Evolutionary conservation across 179 eudicot species (phyloP).

Genomic region (Vitellaria paradoxa): DNA sequence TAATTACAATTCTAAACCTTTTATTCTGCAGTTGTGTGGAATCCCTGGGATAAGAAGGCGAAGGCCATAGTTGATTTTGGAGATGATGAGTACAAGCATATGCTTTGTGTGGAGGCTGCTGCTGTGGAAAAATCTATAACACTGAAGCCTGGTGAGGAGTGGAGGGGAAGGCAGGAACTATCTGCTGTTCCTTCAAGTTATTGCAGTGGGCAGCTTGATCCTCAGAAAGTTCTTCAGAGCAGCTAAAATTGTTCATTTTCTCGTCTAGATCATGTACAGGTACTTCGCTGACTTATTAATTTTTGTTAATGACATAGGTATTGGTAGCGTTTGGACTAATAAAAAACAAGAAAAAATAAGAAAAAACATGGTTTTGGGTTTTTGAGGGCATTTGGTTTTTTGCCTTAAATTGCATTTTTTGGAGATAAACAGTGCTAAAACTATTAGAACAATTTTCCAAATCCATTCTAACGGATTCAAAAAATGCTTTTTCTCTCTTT

Average conservation of each 20-base stretch:
- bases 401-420: too few species aligned
- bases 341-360: too few species aligned
- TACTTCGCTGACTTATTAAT: conserved; percentile 14
- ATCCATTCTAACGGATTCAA: too few species aligned
- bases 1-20: background rate
- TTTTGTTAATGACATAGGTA: background rate
- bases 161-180: conserved; percentile 90
- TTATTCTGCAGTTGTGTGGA: conserved; percentile 76
- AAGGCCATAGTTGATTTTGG: conserved; percentile 91
- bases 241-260: conserved; percentile 30
- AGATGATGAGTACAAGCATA: conserved; percentile 87
- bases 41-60: conserved; percentile 98
- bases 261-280: conserved; percentile 63
- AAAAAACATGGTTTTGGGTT: too few species aligned
- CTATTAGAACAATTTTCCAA: too few species aligned
- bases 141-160: conserved; percentile 92
- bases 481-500: too few species aligned
- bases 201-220: conserved; percentile 93
- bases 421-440: too few species aligned
- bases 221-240: conserved; percentile 55
- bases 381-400: too few species aligned
- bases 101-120: conserved; percentile 96
- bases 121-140: conserved; percentile 83
- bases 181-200: conserved; percentile 89
- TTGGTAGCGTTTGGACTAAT: too few species aligned